phyloP scores from a whole-genome alignment of 768 basidiomycete species.

The Leccinum disarticulatum region DNA sequence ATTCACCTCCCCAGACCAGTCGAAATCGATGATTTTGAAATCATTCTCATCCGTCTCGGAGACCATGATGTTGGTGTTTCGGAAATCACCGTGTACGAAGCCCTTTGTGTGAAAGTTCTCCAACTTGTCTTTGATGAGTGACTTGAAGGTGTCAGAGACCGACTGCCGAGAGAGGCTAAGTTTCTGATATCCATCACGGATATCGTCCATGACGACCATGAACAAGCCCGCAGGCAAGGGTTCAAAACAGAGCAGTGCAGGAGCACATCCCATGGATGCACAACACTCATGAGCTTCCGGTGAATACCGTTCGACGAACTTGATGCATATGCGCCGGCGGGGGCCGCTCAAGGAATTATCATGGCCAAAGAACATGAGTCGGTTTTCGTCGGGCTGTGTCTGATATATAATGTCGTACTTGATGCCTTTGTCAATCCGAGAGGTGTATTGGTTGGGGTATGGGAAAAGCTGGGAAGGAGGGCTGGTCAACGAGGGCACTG shows the following conservation, averaged over 20 bases:
- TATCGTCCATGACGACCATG: conserved; percentile 35
- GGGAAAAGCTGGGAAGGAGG: conserved; percentile 1
- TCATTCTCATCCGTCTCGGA: neutral
- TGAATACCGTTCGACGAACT: conserved; percentile 29
- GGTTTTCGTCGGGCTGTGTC: neutral
- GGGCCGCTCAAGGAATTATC: neutral
- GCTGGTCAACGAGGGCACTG: neutral
- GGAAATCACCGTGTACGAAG: neutral
- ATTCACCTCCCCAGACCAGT: neutral
- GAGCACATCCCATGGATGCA: conserved; percentile 26
- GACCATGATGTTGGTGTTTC: neutral
- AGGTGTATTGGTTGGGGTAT: conserved; percentile 9
- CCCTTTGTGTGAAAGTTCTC: neutral
- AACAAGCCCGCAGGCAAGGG: conserved; percentile 30
- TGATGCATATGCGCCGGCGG: conserved; percentile 23
- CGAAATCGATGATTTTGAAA: neutral
- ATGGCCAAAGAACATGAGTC: conserved; percentile 13
- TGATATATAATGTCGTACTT: neutral
- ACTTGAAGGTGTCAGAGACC: neutral
- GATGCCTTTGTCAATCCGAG: conserved; percentile 9
- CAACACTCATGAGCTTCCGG: conserved; percentile 25
- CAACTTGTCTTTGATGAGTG: neutral
- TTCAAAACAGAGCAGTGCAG: conserved; percentile 26
- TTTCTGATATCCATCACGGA: neutral
- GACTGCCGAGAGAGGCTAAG: too few relatives aligned